A percentile compares a stretch with the other conserved stretches of the same genome.
Evolutionary conservation across 352 stramenopile species (phyloP).

Genomic region (Pythium phragmitis): DNA sequence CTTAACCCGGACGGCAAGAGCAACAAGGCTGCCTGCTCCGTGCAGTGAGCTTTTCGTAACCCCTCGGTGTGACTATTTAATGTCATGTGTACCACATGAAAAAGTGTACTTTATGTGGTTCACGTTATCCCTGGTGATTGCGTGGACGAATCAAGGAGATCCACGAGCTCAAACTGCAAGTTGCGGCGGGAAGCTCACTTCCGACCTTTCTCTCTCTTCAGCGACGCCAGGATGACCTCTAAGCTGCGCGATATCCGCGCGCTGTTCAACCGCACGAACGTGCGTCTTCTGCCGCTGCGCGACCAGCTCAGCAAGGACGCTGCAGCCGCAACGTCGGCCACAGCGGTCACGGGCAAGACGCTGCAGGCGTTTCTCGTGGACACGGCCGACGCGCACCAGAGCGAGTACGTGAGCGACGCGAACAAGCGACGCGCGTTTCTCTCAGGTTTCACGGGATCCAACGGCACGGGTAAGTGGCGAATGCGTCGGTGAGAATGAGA

Average conservation of each 20-base stretch:
- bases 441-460: constrained; percentile 96
- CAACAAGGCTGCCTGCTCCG: constrained; percentile 35
- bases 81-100: constrained; percentile 11
- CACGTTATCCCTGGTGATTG: constrained; percentile 2
- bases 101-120: background rate
- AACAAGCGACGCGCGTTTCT: constrained; percentile 96
- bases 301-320: constrained; percentile 52
- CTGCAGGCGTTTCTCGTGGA: constrained; percentile 94
- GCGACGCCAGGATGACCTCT: background rate
- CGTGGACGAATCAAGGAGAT: constrained; percentile 1
- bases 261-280: constrained; percentile 61
- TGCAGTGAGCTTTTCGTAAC: constrained; percentile 24
- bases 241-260: constrained; percentile 66
- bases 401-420: constrained; percentile 96
- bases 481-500: background rate
- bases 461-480: constrained; percentile 82
- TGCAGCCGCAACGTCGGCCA: background rate
- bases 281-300: constrained; percentile 63
- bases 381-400: constrained; percentile 97
- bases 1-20: constrained; percentile 58
- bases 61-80: constrained; percentile 13
- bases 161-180: constrained; percentile 18
- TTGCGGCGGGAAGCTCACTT: constrained; percentile 5
- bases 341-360: constrained; percentile 37
- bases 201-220: constrained; percentile 8